Base-by-base conservation (phyloP, 352 stramenopile genomes). In the Phytophthora litchii region DNA sequence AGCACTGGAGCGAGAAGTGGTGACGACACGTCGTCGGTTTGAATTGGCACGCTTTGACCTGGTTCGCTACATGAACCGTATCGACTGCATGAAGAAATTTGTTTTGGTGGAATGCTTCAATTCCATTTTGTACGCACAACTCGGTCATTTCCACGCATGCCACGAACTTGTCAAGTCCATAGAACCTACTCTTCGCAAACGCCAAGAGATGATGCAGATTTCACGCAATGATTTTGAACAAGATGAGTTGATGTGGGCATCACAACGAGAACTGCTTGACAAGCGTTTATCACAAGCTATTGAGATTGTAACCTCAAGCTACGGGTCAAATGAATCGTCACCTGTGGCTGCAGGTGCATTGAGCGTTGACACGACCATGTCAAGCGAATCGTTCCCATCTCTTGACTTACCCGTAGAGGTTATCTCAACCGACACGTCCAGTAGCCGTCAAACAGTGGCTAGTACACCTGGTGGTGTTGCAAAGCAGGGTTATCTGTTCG, bases 21-120 rank as follows among this genome's bases (percentile, higher is more conserved):
- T 86, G 31, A 54, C 78, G 27, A 72, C 77, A 10, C 76, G 83
- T 13, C 73, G 76, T 41, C 75, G 80, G 3, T 95, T 94, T 57
- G 87, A 95, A 55, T 61, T 94, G 14, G 85, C 87, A 20, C 85
- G 87, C 3, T 95, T 94, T 42, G 87, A 95, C 43, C 64, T 92
- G 10, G 87, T 95, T 46, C 83, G 87, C 7, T 91, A 89, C 45
- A 70, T 95, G 37, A 95, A 95, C 49, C 76, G 78, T 0, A 60
- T 95, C 14, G 85, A 95, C 45, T 87, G 76, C 37, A 84, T 89
- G 57, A 95, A 95, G 67, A 95, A 94, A 44, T 83, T 92, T 25
- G 64, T 92, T 17, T 67, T 95, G 8, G 74, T 93, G 27, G 87
- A 95, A 53, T 91, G 81, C 49, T 91, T 93, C 61, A 92, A 94